Evolutionary conservation across 495 filamentous ascomycete species (phyloP), one percentile per base, ranked within the genome.

Genomic region (Glarea lozoyensis): DNA sequence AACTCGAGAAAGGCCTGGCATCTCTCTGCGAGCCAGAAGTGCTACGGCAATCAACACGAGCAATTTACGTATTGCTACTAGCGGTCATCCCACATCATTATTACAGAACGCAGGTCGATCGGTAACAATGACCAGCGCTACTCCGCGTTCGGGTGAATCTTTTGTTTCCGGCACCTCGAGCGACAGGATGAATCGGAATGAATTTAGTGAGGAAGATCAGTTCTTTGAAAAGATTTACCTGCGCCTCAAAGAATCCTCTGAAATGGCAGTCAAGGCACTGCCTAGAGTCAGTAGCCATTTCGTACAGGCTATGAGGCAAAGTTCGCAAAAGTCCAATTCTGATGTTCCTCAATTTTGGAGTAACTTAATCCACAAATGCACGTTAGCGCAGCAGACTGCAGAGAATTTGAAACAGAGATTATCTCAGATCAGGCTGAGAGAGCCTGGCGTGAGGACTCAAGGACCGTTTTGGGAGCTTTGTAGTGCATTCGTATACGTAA

Each of bases 401-500:
- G 76, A 84, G 55, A 61, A 69, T 7, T 63, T 95, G n/a, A 80
- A 81, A 49, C 64, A 64, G 16, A 74, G 82, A 7, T 67, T 95
- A 4, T 82, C 78, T n/a, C 69, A 67, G 40, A 86, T 93, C 66
- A 87, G 86, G 61, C 66, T 93, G 19, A 88, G 87, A 52, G 87
- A 94, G 46, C 84, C 81, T 7, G 80, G 76, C 12, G 72, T 84
- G 37, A 74, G 87, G 21, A 86, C 81, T 24, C 81, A 88, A 48
- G 69, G 73, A 17, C 74, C 80, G 35, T 92, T 94, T 59, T 95
- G 88, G 88, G 76, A 76, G 43, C 69, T 86, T 19, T 88, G 82
- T 68, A 84, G 79, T 58, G 62, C 64, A 31, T 93, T 88, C 53
- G 76, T 90, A 59, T 68, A 78, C 46, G 67, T 68, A 40, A 37